These are phyloP conservation scores for Metschnikowia vanudenii DNA, from an alignment of 805 yeast genomes.

Conservation along the genomic window DNA sequence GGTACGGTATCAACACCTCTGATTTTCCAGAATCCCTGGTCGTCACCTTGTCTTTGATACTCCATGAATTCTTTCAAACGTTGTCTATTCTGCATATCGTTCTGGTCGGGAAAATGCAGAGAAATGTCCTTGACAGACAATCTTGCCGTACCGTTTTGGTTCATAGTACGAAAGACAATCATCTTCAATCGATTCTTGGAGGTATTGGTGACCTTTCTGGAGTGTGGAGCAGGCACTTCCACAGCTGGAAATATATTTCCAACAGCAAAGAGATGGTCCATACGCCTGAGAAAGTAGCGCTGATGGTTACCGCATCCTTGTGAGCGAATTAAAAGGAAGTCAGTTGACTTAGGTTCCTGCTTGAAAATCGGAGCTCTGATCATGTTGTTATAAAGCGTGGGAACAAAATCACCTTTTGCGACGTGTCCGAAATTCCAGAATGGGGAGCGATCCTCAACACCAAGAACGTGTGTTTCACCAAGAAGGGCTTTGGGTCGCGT, in stretches of 20 bases:
- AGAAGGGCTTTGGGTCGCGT: conserved; percentile 82
- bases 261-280: conserved; percentile 76
- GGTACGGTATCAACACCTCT: conserved; percentile 62
- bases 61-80: conserved; percentile 97
- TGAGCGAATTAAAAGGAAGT: conserved; percentile 76
- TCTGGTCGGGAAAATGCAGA: conserved; percentile 92
- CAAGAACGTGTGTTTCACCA: conserved; percentile 94
- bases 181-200: conserved; percentile 87
- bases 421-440: conserved; percentile 99
- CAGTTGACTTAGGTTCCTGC: conserved; percentile 77
- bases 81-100: conserved; percentile 96
- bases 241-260: conserved; percentile 93
- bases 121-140: conserved; percentile 85
- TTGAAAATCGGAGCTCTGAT: conserved; percentile 88
- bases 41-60: conserved; percentile 89
- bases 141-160: conserved; percentile 69
- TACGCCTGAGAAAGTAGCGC: conserved; percentile 62
- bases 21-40: conserved; percentile 93
- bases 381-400: conserved; percentile 90
- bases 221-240: conserved; percentile 96
- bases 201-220: conserved; percentile 91
- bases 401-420: conserved; percentile 90
- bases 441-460: conserved; percentile 95
- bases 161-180: conserved; percentile 87
- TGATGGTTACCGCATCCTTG: conserved; percentile 77